Percentiles rank a stretch among this genome's conserved stretches.
These are phyloP conservation scores for Melaleuca quinquenervia DNA, from an alignment of 345 rosid genomes.

Conservation along the genomic window DNA sequence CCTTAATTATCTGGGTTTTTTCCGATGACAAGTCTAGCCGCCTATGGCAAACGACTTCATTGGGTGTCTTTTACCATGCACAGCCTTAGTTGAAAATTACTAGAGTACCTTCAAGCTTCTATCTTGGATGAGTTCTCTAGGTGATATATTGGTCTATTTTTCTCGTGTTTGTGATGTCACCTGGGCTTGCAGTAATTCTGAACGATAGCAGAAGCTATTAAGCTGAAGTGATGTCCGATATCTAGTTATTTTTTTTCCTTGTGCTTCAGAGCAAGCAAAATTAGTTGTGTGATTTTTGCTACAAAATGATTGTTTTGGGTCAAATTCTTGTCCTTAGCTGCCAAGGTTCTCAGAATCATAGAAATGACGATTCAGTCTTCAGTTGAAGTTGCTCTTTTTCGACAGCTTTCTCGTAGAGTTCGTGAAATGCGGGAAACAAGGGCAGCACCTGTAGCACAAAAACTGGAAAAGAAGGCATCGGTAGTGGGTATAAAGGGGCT, in stretches of 20 bases:
- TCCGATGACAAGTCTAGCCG: neutral
- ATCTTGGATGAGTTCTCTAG: neutral
- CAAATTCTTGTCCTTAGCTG: neutral
- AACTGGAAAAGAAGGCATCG: slow-evolving; percentile 51
- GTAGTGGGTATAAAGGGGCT: slow-evolving; percentile 35
- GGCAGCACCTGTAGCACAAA: slow-evolving; percentile 69
- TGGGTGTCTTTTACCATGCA: neutral
- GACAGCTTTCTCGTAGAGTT: slow-evolving; percentile 85
- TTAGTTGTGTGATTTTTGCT: neutral
- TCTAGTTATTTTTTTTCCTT: neutral
- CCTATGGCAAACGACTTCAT: neutral
- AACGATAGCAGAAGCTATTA: neutral
- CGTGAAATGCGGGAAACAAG: slow-evolving; percentile 94
- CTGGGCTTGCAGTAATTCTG: neutral
- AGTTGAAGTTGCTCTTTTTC: slow-evolving; percentile 4
- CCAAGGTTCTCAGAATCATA: neutral
- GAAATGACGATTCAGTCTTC: neutral
- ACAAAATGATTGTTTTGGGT: neutral
- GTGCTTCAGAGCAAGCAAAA: neutral
- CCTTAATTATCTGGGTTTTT: neutral
- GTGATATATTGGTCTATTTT: neutral
- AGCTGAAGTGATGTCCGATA: neutral
- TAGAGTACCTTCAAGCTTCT: neutral
- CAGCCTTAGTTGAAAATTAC: neutral
- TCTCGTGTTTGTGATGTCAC: neutral